Base-by-base conservation (phyloP, 345 rosid genomes). In the Citrus mangshanensis region DNA sequence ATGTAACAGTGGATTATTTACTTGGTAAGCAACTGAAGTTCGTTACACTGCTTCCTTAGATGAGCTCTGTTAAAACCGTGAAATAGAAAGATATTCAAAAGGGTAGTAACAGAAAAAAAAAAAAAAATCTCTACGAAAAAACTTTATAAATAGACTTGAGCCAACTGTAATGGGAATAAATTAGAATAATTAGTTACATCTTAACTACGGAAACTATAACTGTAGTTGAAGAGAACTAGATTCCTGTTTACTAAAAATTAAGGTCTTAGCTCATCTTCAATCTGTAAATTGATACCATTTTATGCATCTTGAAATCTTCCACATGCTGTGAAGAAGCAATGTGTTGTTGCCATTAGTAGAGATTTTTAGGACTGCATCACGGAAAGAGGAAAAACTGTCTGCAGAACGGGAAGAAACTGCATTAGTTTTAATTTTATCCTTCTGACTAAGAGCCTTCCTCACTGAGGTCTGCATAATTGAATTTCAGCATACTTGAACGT, bases 11-110 rank as follows among this genome's bases (percentile, higher is more conserved):
- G 19, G 77, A 63, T 68, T 72, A 34, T 19, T 70, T 61, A 14
- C 56, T 14, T 25, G 86, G 91, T 88, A 72, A 79, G 87, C 67
- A 40, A 63, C 32, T 54, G 19, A 6, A 59, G 22, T 59, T 59
- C 19, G 9, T 28, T 25, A 49, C 27, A 27, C 30, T 3, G 22
- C n/a, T 72, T 34, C 46, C 42, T 55, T 51, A 21, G 25, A 54
- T 4, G 75, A 54, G 28, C 28, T 56, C 14, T 24, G 4, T 70
- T 35, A 42, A 12, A 69, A 24, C 14, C 16, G 34, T 69, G 58
- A 69, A 65, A 19, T 65, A 65, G 25, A 34, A 27, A 14, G 10
- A 64, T 5, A 64, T 14, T 18, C 21, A 28, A 64, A 0, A 22
- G 68, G 21, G 67, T 63, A 9, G 9, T 46, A 46, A 13, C 4